Evolutionary conservation across 345 rosid species (phyloP).

Genomic region (Pistacia vera): DNA sequence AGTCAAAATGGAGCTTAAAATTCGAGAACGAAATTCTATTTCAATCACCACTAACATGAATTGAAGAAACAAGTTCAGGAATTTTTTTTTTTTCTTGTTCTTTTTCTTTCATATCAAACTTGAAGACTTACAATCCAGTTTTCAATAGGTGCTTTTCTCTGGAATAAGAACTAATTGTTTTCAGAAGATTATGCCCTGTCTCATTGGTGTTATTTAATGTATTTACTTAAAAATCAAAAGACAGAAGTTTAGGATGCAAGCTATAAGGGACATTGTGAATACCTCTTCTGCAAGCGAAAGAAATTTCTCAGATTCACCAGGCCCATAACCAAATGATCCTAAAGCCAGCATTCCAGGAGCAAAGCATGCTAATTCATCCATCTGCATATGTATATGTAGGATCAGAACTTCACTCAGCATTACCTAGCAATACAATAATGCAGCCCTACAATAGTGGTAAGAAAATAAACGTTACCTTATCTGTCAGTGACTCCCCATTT

Average conservation of each 20-base stretch:
- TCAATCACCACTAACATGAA: neutral
- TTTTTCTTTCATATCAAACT: neutral
- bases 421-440: conserved; percentile 15
- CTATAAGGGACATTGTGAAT: conserved; percentile 4
- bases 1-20: neutral
- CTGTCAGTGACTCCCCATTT: conserved; percentile 54
- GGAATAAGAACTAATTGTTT: too few species aligned
- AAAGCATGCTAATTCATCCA: conserved; percentile 99
- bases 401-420: conserved; percentile 13
- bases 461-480: conserved; percentile 62
- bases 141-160: too few species aligned
- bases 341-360: conserved; percentile 99
- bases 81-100: neutral
- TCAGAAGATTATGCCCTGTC: too few species aligned
- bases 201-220: too few species aligned
- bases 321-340: conserved; percentile 85
- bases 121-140: neutral
- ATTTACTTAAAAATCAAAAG: too few species aligned
- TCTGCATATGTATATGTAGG: conserved; percentile 43
- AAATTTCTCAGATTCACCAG: conserved; percentile 70
- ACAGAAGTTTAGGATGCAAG: neutral
- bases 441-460: conserved; percentile 1
- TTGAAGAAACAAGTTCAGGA: neutral
- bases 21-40: neutral
- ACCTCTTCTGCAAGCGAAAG: conserved; percentile 95